Conservation (phyloP, 208 protist species). For the Acanthamoeba healyi region DNA sequence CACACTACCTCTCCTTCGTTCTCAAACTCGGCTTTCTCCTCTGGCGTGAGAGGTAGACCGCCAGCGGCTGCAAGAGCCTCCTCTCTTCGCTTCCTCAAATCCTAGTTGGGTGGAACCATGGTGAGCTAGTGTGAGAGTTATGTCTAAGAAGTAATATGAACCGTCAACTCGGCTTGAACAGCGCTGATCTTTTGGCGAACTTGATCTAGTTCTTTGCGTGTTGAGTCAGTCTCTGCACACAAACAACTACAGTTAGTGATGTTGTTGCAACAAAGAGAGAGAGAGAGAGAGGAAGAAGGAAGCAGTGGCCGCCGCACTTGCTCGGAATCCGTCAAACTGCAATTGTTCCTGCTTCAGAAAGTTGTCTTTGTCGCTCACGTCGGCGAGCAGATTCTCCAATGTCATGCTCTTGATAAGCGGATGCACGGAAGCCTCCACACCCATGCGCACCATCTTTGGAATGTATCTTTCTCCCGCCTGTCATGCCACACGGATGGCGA, state of each 20-base stretch:
- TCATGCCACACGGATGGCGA: not conserved
- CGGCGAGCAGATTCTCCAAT: not conserved
- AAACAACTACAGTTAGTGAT: too few relatives aligned
- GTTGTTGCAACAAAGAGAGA: not conserved
- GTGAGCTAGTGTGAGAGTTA: not conserved
- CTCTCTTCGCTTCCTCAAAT: not conserved
- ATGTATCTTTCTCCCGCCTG: constrained; percentile 25
- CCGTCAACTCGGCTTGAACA: not conserved
- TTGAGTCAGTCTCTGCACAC: not conserved
- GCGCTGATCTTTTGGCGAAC: not conserved
- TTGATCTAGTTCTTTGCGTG: not conserved
- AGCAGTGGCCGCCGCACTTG: not conserved
- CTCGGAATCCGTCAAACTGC: not conserved
- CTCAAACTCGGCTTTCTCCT: constrained; percentile 8
- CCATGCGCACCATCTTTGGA: constrained; percentile 22
- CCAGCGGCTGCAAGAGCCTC: not conserved
- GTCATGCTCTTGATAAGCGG: constrained; percentile 47
- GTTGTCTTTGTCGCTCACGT: not conserved
- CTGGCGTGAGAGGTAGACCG: not conserved
- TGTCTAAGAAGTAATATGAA: not conserved
- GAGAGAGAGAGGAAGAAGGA: too few relatives aligned
- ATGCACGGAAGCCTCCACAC: constrained; percentile 35
- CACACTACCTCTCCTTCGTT: not conserved
- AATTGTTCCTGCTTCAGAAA: not conserved
- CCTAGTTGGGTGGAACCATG: not conserved